Evolutionary conservation across 1,284 basidiomycete genomes (phyloP), one percentile per base, ranked within the genome.

Genomic region (Apiotrichum montevideense): DNA sequence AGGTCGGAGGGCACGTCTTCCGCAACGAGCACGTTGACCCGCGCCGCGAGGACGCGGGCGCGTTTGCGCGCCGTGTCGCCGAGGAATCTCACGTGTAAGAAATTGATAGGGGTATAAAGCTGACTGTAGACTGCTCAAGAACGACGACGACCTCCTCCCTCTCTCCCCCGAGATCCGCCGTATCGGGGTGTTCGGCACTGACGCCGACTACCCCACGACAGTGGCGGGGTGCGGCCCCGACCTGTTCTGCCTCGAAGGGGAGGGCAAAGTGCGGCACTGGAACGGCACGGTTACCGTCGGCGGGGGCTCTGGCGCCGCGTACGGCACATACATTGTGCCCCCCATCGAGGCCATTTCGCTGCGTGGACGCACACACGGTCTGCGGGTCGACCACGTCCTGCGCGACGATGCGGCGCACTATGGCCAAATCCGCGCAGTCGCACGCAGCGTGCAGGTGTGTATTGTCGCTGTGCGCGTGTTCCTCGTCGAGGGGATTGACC

Each of bases 381-480:
- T 68, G 41, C 64, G 71, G 7, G 66, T 74, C 4, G 74, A 76
- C 53, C 66, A 70, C 33, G 67, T 71, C 41, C 62, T 76, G 0
- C 66, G 66, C 14, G 70, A 76, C 47, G 70, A 72, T 50, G 29
- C 60, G 2, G 61, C 60, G 3, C 66, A 72, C 53, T 71, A 55
- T 48, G 56, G 40, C 3, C 51, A 67, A n/a, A 68, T 74, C 51
- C 52, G 52, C 8, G 55, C 56, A 32, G 62, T 74, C 1, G 73
- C 73, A 5, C 57, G 59, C 32, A 62, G 64, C 43, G 75, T 74
- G 8, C 77, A 80, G 49, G 68, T 77, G 14, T 78, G 78, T 32
- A 42, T 79, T 34, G 79, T 80, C 29, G 79, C 79, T 54, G 78
- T 77, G 43, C 65, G 67, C 37, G 64, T 77, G 15, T 75, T 71